Evolutionary conservation across 1,139 yeast genomes (phyloP), one percentile per base, ranked within the genome.

Genomic region (Hyphopichia burtonii): DNA sequence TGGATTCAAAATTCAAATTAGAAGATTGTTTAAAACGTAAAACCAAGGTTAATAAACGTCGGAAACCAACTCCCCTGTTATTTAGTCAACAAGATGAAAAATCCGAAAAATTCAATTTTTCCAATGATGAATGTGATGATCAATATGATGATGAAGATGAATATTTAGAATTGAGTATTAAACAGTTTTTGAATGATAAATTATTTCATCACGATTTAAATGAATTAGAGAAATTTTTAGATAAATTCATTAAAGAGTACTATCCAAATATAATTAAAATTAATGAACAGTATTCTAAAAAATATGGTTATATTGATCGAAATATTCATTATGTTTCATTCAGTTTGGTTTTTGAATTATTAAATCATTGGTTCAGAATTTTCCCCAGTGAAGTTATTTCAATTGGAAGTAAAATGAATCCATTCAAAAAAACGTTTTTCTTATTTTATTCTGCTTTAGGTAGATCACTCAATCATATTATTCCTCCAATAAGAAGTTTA

Each of bases 401-500:
- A 2, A 52, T 66, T 36, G 67, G 69, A 2, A 50, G 63, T 10
- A 50, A 50, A 4, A 53, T 59, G 43, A 47, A 60, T 22, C 67
- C 74, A 0, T 51, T 66, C 12, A 68, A 64, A 41, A 63, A 65
- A 41, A 58, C 65, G 3, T 59, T 66, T 38, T 67, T 64, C 44
- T 52, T 71, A 30, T 68, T 69, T 41, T 71, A 53, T 48, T 55
- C 53, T 17, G 69, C 71, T 1, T 50, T 68, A 16, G 76, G 73
- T 1, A 66, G 61, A 43, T 55, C 70, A 2, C 49, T 71, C 34
- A 51, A 56, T 19, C 65, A 69, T 37, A 58, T 66, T 2, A 56
- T 66, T 34, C 56, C 74, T 0, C 67, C 71, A 1, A 54, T 70
- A 4, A 54, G 73, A 49, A 59, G 71, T 12, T 45, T 70, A 1